Evolutionary conservation across 305 asterid genomes (phyloP).

Genomic region (Fraxinus sp.): DNA sequence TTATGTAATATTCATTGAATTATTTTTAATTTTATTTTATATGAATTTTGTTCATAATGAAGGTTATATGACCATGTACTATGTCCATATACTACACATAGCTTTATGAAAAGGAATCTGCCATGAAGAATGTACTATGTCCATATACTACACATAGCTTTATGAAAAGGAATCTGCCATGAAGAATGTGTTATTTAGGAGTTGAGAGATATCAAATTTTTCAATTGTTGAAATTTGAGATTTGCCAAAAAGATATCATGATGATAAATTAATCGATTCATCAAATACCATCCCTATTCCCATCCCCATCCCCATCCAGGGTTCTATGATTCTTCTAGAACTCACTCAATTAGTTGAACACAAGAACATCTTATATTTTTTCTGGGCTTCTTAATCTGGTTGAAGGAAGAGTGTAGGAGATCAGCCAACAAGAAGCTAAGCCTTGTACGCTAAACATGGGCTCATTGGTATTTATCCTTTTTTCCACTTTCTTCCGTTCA

Average conservation of each 20-base stretch:
- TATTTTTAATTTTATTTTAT: background rate
- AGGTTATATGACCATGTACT: background rate
- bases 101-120: background rate
- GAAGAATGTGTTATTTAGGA: background rate
- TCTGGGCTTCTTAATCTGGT: background rate
- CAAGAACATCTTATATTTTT: background rate
- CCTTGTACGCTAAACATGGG: background rate
- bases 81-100: background rate
- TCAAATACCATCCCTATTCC: background rate
- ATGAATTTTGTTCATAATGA: background rate
- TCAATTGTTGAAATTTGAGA: background rate
- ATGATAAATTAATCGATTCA: background rate
- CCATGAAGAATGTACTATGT: background rate
- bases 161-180: background rate
- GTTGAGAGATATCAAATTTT: background rate
- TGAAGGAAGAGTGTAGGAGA: background rate
- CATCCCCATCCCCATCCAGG: background rate
- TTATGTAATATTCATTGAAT: background rate
- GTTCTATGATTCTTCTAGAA: background rate
- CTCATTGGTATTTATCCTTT: background rate
- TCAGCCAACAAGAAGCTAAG: background rate
- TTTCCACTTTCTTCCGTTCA: background rate
- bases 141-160: background rate
- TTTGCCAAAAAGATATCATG: background rate
- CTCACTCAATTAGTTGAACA: background rate